Base-by-base conservation (phyloP, 2,329 filamentous ascomycete species). In the Elsinoe fawcettii region DNA sequence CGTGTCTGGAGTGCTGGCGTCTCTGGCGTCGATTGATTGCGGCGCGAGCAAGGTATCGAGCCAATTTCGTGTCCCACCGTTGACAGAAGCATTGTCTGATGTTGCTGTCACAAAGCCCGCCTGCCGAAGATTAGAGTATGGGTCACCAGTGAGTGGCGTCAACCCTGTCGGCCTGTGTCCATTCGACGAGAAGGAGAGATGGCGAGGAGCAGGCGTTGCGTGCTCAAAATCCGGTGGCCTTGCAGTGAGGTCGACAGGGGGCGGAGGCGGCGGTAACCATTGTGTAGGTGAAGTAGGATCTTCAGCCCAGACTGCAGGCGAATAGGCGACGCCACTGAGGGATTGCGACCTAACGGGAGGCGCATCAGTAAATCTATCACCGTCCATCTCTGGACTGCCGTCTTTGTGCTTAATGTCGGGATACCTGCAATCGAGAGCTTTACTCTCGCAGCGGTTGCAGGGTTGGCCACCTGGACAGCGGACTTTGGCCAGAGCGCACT, bases 401-500 rank as follows among this genome's bases (percentile, higher is more conserved):
- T 34, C 54, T 47, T 46, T 46, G 39, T 46, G 54, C 25, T 56
- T 46, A 27, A 47, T 37, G 37, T 59, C 41, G 11, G 66, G 65
- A 54, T 67, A 67, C n/a, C 57, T 27, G 55, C 67, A 69, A 25
- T 59, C 51, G 9, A 61, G 30, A 8, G 51, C 58, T 9, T 66
- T 63, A 11, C 62, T 58, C 20, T 54, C 55, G 55, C 67, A 69
- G 20, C 67, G 60, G 1, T 54, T 54, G 32, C 67, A 70, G n/a
- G 58, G 60, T 11, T 59, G 53, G 8, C 61, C 63, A 30, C 67
- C 66, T 30, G 67, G 65, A 51, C 67, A 70, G 55, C 63, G 62
- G 8, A 67, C 63, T 27, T 67, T 67, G 27, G 66, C 63, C 9
- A 57, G 49, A 3, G 64, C 64, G 57, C 66, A 69, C 47, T 61